phyloP scores from a whole-genome alignment of 2,329 filamentous ascomycete genomes.

The Xylariales sp. region DNA sequence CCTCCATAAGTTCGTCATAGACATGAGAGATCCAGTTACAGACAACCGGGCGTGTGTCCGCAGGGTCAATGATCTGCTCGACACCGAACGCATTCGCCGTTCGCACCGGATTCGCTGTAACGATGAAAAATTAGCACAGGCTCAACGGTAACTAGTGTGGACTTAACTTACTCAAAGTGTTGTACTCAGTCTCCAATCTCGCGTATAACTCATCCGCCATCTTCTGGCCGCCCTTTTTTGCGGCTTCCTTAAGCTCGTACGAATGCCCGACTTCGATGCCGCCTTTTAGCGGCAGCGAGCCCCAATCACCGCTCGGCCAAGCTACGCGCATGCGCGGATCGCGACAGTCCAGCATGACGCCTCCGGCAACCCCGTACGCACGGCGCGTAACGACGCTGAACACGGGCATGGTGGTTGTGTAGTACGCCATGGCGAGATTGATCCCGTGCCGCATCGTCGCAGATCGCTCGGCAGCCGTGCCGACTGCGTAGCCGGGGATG shows the following conservation, averaged over 20 bases:
- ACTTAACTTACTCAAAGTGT: slow-evolving; percentile 24
- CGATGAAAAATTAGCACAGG: slow-evolving; percentile 3
- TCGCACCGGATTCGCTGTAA: slow-evolving; percentile 35
- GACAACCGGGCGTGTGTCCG: slow-evolving; percentile 30
- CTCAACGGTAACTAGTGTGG: not conserved
- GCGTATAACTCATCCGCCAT: slow-evolving; percentile 31
- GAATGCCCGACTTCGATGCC: slow-evolving; percentile 37
- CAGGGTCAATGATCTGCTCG: slow-evolving; percentile 36
- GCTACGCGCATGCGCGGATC: slow-evolving; percentile 38
- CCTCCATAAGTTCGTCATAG: slow-evolving; percentile 34
- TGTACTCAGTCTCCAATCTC: slow-evolving; percentile 34
- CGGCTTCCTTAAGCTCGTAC: slow-evolving; percentile 34
- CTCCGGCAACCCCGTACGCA: slow-evolving; percentile 34
- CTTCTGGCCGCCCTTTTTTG: slow-evolving; percentile 27
- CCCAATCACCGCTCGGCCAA: slow-evolving; percentile 38
- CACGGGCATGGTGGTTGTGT: slow-evolving; percentile 33
- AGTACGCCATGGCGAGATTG: slow-evolving; percentile 37
- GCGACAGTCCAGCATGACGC: slow-evolving; percentile 37
- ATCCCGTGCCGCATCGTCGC: slow-evolving; percentile 37
- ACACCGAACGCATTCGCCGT: slow-evolving; percentile 36
- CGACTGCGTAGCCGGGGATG: slow-evolving; percentile 35
- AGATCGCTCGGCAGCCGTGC: slow-evolving; percentile 35
- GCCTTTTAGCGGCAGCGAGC: slow-evolving; percentile 35
- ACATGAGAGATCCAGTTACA: slow-evolving; percentile 34
- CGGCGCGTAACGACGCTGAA: slow-evolving; percentile 36